These are phyloP conservation scores for Geotrichum candidum DNA, from an alignment of 1,139 yeast genomes.

Conservation along the genomic window DNA sequence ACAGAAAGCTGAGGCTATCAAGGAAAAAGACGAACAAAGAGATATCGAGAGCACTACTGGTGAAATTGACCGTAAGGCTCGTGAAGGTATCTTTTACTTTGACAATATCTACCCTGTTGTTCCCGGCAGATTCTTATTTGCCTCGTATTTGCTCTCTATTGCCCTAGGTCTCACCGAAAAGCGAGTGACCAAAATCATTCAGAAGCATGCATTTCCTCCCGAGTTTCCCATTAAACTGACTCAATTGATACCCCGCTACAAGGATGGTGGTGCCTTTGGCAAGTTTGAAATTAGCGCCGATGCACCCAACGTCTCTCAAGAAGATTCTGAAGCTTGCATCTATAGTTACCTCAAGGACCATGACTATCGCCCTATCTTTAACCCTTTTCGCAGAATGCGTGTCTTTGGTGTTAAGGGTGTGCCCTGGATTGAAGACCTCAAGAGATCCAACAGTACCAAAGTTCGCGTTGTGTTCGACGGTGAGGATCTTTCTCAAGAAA, in stretches of 20 bases:
- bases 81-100: slow-evolving; percentile 46
- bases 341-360: slow-evolving; percentile 22
- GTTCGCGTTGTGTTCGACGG: slow-evolving; percentile 73
- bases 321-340: slow-evolving; percentile 27
- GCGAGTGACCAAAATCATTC: slow-evolving; percentile 37
- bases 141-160: slow-evolving; percentile 19
- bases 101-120: slow-evolving; percentile 32
- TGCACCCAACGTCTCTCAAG: slow-evolving; percentile 18
- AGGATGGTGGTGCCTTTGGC: slow-evolving; percentile 94
- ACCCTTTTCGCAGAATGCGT: slow-evolving; percentile 40
- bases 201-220: slow-evolving; percentile 40
- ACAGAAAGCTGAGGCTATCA: slow-evolving; percentile 24
- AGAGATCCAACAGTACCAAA: slow-evolving; percentile 61
- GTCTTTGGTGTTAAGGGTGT: slow-evolving; percentile 77
- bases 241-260: slow-evolving; percentile 56
- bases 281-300: slow-evolving; percentile 43
- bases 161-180: slow-evolving; percentile 21
- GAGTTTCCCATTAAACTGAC: slow-evolving; percentile 41
- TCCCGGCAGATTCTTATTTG: slow-evolving; percentile 35
- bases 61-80: slow-evolving; percentile 46
- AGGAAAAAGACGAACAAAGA: slow-evolving; percentile 46
- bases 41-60: slow-evolving; percentile 46
- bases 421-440: slow-evolving; percentile 94
- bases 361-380: slow-evolving; percentile 20
- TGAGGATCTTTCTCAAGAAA: slow-evolving; percentile 70